Base-by-base conservation (phyloP, 192 early-diverging fungal genomes). In the Entomortierella beljakovae region DNA sequence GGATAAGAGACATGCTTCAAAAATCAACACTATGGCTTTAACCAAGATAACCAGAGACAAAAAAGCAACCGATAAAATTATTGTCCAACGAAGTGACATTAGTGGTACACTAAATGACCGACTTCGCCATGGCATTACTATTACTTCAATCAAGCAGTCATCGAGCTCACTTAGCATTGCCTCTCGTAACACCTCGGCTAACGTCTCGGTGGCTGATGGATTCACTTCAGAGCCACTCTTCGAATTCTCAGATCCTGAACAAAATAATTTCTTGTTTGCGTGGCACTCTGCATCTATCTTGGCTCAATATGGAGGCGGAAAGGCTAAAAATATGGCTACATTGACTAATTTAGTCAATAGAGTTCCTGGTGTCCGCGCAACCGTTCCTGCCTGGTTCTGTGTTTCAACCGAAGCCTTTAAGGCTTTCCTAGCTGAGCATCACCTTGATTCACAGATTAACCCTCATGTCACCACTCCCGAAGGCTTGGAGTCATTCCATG, bases 21-120 rank as follows among this genome's bases (percentile, higher is more conserved):
- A 77, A 66, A 77, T 77, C 61, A 77, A 77, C 66, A 77, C 74
- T 23, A 77, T 77, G 74, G 74, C 74, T 18, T 23, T 77, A 18
- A 62, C 46, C 8, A 77, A 77, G 32, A 68, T 77, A 66, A 77
- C 69, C 33, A 77, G 64, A 46, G 55, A 69, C 48, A 77, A 69
- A 37, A 77, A 77, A 55, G 74, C 66, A 34, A 43, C 74, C 2
- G 74, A 77, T 29, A 68, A 68, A 37, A 31, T 77, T 20, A 22
- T 64, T 20, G 33, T 77, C 18, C 74, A 77, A 31, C 74, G 74
- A 6, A 59, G 66, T 22, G 53, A 77, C 48, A 77, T 77, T n/a
- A 28, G 40, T 6, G 74, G 74, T 9, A 69, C 74, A 16, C 20
- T 64, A 32, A 77, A 77, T 38, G 74, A 77, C 43, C 55, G 59